Evolutionary conservation across 495 filamentous ascomycete genomes (phyloP), one percentile per base, ranked within the genome.

Genomic region (Penicillium psychrofluorescens): DNA sequence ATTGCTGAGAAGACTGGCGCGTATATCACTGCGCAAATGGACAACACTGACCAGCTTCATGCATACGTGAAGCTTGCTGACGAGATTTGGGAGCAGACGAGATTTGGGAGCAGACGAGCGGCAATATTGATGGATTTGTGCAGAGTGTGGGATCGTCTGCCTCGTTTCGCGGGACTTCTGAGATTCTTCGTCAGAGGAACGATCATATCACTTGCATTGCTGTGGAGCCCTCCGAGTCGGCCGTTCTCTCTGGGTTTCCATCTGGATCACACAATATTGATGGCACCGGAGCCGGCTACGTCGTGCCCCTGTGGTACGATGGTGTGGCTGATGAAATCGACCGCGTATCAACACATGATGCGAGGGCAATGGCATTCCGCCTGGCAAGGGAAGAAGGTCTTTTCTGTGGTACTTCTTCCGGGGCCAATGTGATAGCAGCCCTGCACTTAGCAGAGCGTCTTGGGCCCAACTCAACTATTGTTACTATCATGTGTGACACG

Each of bases 341-440:
- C 4, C 22, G 22, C 22, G 22, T 22, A 6, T 22, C 22, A 6
- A 47, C 50, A 27, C 36, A 28, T 0, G 51, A 54, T 15, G 51
- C 35, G 4, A 43, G 51, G 6, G 29, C 11, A 0, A 54, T 54
- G 41, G 38, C 39, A 10, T 47, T 40, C 2, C 14, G 51, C 2
- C 14, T 54, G 22, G 51, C 51, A 4, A 41, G 29, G 12, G 51
- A 54, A 16, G 51, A 54, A 39, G 51, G 47, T 4, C n/a, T 49
- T 12, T 32, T 54, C 27, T 46, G 34, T 9, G 51, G 51, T 1
- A 50, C 47, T 7, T 54, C 47, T 7, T 49, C 51, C 3, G 51
- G 51, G 3, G 8, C 50, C 9, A 54, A 54, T 48, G 51, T 54
- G 7, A 44, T 43, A 4, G 51, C 46, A 37, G 51, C 51, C 0